Evolutionary conservation across 1,139 yeast species (phyloP).

Genomic region (Kodamaea sp.): DNA sequence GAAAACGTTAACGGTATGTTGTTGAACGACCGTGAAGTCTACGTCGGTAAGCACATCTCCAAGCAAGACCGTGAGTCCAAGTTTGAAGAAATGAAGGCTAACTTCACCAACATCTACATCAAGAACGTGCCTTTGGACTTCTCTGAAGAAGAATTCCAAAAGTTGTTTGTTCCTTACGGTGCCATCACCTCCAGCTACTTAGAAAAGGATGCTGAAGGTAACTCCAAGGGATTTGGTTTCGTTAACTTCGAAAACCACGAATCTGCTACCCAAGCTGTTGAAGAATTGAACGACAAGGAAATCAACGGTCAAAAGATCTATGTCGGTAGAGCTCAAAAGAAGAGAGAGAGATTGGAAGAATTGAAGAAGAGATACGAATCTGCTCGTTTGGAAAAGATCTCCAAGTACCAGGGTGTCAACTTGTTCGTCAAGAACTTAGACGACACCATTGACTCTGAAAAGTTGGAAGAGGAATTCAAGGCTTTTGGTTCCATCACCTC

Average conservation of each 20-base stretch:
- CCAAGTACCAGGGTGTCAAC: constrained; percentile 97
- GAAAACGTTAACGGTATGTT: constrained; percentile 98
- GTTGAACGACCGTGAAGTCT: constrained; percentile 94
- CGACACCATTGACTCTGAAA: constrained; percentile 88
- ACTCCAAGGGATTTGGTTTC: constrained; percentile 94
- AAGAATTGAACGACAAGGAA: constrained; percentile 86
- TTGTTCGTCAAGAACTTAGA: constrained; percentile 96
- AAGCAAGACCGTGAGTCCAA: constrained; percentile 95
- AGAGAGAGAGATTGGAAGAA: constrained; percentile 96
- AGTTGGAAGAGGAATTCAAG: constrained; percentile 87
- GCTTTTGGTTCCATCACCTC: constrained; percentile 95
- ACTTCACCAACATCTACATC: constrained; percentile 93
- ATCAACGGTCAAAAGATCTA: constrained; percentile 81
- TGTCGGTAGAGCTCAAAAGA: constrained; percentile 99
- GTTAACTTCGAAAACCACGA: constrained; percentile 88
- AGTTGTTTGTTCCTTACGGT: constrained; percentile 75
- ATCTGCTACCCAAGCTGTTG: constrained; percentile 89
- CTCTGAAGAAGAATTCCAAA: constrained; percentile 71
- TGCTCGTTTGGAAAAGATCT: constrained; percentile 86
- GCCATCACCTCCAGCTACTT: constrained; percentile 80
- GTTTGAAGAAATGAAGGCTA: constrained; percentile 87
- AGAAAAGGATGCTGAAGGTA: constrained; percentile 83
- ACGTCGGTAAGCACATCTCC: constrained; percentile 91
- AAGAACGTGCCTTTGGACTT: constrained; percentile 82
- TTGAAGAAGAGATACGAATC: constrained; percentile 94